Evolutionary conservation across 176 grass and related monocot genomes (phyloP).

Genomic region (Elaeis guineensis): DNA sequence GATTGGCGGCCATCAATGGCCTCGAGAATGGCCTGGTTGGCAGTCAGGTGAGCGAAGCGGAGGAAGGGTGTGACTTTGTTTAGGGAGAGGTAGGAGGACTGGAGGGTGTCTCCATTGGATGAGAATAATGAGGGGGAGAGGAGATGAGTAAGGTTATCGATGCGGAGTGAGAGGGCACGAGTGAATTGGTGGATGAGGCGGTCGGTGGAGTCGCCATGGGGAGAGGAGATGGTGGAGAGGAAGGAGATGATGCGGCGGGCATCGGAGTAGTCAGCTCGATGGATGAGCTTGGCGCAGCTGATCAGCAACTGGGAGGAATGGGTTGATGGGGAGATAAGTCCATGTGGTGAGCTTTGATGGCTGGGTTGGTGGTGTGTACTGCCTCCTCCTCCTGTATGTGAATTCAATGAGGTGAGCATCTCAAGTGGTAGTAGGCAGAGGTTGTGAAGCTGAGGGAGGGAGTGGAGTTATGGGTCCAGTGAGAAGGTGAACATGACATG

Average conservation of each 20-base stretch:
- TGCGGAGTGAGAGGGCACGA: conserved; percentile 46
- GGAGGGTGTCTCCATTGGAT: conserved; percentile 7
- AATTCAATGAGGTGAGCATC: conserved; percentile 83
- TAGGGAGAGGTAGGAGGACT: conserved; percentile 63
- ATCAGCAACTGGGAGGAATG: conserved; percentile 51
- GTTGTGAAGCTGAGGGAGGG: not conserved
- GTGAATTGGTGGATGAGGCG: conserved; percentile 84
- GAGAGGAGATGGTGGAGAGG: conserved; percentile 47
- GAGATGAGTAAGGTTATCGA: conserved; percentile 9
- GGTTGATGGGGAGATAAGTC: conserved; percentile 15
- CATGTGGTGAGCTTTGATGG: not conserved
- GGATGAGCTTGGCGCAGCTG: conserved; percentile 59
- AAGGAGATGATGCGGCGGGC: conserved; percentile 41
- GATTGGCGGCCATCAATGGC: conserved; percentile 43
- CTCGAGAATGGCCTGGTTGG: conserved; percentile 95
- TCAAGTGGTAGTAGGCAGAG: conserved; percentile 7
- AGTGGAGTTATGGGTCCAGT: conserved; percentile 9
- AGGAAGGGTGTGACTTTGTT: conserved; percentile 97
- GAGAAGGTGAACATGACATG: conserved; percentile 20
- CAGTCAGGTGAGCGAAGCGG: conserved; percentile 87
- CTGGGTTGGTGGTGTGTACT: not conserved
- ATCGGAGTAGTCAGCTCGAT: conserved; percentile 39
- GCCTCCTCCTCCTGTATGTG: conserved; percentile 24
- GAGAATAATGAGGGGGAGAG: conserved; percentile 4
- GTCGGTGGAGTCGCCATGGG: conserved; percentile 56